These are phyloP conservation scores for Exobasidium cylindrosporum DNA, from an alignment of 1,284 basidiomycete genomes.

Conservation along the genomic window DNA sequence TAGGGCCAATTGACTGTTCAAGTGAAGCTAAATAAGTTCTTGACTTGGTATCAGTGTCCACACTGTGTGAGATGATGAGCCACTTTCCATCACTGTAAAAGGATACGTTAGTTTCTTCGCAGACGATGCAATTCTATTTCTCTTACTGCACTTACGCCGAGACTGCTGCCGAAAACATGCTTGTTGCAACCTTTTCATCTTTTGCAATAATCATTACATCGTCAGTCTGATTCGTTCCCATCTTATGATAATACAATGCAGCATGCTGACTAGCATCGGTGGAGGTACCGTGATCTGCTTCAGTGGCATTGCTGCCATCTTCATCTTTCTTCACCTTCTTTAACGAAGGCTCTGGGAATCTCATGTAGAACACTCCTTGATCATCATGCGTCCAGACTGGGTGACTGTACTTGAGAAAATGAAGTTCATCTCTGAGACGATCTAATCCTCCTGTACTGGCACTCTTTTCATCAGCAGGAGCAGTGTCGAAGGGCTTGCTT, in stretches of 20 bases:
- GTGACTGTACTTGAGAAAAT: slow-evolving; percentile 47
- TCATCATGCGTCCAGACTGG: slow-evolving; percentile 48
- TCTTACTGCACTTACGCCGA: slow-evolving; percentile 32
- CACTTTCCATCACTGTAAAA: slow-evolving; percentile 37
- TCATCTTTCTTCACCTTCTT: slow-evolving; percentile 2
- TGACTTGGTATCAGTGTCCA: slow-evolving; percentile 49
- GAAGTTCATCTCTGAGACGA: slow-evolving; percentile 40
- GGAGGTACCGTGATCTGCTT: slow-evolving; percentile 48
- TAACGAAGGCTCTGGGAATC: slow-evolving; percentile 26
- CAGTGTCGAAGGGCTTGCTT: slow-evolving; percentile 30
- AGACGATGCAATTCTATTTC: background rate
- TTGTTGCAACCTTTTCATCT: slow-evolving; percentile 22
- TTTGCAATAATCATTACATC: slow-evolving; percentile 46
- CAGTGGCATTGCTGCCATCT: slow-evolving; percentile 15
- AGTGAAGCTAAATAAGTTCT: slow-evolving; percentile 38
- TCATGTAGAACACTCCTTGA: slow-evolving; percentile 51
- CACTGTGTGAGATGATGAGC: slow-evolving; percentile 39
- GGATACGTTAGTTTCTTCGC: background rate
- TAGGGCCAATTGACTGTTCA: slow-evolving; percentile 18
- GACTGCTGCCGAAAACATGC: slow-evolving; percentile 35
- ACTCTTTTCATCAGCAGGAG: slow-evolving; percentile 27
- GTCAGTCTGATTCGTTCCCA: slow-evolving; percentile 45
- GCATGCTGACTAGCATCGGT: slow-evolving; percentile 51
- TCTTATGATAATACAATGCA: slow-evolving; percentile 47
- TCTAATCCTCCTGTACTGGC: slow-evolving; percentile 37